Evolutionary conservation across 148 eudicot species (phyloP), one percentile per base, ranked within the genome.

Genomic region (Polygonum maritimum): DNA sequence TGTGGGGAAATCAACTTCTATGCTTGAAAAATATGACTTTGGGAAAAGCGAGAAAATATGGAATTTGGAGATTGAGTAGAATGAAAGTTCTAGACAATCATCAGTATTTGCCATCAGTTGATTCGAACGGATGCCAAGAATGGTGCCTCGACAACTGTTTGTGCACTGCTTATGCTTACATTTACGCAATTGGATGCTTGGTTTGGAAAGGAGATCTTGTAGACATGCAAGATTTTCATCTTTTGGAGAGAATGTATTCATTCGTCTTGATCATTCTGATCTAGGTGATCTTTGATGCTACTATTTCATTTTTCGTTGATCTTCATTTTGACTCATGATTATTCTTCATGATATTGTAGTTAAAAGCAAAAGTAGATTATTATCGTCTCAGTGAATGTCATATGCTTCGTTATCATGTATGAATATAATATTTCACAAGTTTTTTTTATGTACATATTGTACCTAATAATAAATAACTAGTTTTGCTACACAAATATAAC

Each of bases 251-350:
- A 79, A 79, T 76, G 69, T 88, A 22, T 84, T 74, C 48, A 6
- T 86, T 14, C 83, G 84, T 2, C 76, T 84, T 6, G 77, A 88
- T 13, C 57, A 78, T 36, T 80, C 86, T 41, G 89, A 88, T 35
- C 76, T 81, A 26, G 87, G 89, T 86, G 48, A 44, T 70, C 22
- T 0, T 31, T 15, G 5, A 6, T 39, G 39, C 45, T 15, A n/a
- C 6, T 31, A 5, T 4, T 38, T 35, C 0, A 15, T 16, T 35
- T 70, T 5, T 0, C 4, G 4, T 41, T 41, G 7, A 7, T 41
- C 45, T 41, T 7, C 22, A 70, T 39, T 44, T 39, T n/a, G 5
- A 39, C 63, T 57, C 31, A 21, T 57, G 63, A 21, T 57, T 57
- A 7, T 19, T 49, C 4, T 41, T 33, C 12, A 9, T 31, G 3